Evolutionary conservation across 495 filamentous ascomycete genomes (phyloP).

Genomic region (Penicillium dipodomyicola): DNA sequence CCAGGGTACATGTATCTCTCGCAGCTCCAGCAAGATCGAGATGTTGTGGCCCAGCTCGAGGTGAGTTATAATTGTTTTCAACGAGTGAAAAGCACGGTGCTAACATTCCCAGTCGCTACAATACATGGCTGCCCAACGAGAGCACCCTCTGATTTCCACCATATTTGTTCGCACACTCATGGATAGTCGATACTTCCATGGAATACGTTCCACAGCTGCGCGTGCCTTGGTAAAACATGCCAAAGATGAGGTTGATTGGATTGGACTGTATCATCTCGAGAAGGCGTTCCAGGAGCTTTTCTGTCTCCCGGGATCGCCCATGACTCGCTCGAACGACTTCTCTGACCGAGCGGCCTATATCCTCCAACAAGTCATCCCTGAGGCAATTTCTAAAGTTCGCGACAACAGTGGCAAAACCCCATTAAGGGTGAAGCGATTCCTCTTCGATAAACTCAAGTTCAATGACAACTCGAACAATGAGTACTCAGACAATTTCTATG

Average conservation of each 20-base stretch:
- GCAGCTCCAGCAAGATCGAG: constrained; percentile 93
- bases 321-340: constrained; percentile 87
- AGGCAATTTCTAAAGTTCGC: constrained; percentile 73
- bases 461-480: constrained; percentile 90
- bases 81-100: not conserved
- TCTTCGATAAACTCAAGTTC: constrained; percentile 83
- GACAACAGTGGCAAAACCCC: constrained; percentile 76
- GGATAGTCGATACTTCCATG: constrained; percentile 90
- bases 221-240: constrained; percentile 71
- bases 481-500: constrained; percentile 83
- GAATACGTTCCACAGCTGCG: constrained; percentile 80
- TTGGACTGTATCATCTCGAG: constrained; percentile 79
- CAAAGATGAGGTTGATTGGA: constrained; percentile 64
- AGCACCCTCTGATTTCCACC: constrained; percentile 75
- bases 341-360: constrained; percentile 76
- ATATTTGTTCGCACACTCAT: constrained; percentile 85
- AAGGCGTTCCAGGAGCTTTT: constrained; percentile 85
- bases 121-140: constrained; percentile 55
- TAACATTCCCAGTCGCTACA: constrained; percentile 51
- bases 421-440: constrained; percentile 67
- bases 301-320: constrained; percentile 67
- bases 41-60: constrained; percentile 93
- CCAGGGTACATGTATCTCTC: constrained; percentile 96
- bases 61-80: constrained; percentile 26
- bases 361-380: constrained; percentile 76